A percentile compares a stretch with the other conserved stretches of the same genome.
phyloP scores from a whole-genome alignment of 352 stramenopile species.

The Thraustochytrium sp. region DNA sequence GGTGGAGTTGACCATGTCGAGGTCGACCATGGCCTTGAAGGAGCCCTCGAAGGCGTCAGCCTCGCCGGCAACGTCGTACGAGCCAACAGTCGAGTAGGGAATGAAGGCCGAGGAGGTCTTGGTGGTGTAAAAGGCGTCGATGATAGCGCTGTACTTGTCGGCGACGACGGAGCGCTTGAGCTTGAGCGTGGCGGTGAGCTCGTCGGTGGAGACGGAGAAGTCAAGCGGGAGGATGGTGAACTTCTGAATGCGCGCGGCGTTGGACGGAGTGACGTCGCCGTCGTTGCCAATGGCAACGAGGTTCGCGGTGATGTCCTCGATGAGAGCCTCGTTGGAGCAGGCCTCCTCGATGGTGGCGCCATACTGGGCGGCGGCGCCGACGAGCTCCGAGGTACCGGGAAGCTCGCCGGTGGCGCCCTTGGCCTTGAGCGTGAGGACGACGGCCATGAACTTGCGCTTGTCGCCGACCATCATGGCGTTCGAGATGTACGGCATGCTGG shows the following conservation, averaged over 20 bases:
- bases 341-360: constrained; percentile 65
- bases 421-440: constrained; percentile 77
- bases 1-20: neutral
- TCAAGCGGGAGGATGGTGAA: constrained; percentile 74
- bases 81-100: constrained; percentile 29
- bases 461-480: constrained; percentile 87
- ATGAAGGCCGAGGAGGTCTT: constrained; percentile 34
- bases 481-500: constrained; percentile 71
- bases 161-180: constrained; percentile 83
- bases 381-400: constrained; percentile 59
- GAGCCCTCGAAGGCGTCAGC: neutral
- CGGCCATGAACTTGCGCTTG: constrained; percentile 78
- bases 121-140: constrained; percentile 74
- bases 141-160: constrained; percentile 79
- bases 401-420: constrained; percentile 62
- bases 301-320: constrained; percentile 67
- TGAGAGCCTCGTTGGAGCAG: constrained; percentile 61
- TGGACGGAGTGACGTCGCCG: constrained; percentile 46
- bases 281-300: constrained; percentile 54
- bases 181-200: constrained; percentile 94
- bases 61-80: neutral
- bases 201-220: constrained; percentile 77
- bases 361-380: constrained; percentile 60
- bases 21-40: neutral
- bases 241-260: constrained; percentile 62